Evolutionary conservation across 306 rosid species (phyloP), one percentile per base, ranked within the genome.

Genomic region (Phaseolus lunatus): DNA sequence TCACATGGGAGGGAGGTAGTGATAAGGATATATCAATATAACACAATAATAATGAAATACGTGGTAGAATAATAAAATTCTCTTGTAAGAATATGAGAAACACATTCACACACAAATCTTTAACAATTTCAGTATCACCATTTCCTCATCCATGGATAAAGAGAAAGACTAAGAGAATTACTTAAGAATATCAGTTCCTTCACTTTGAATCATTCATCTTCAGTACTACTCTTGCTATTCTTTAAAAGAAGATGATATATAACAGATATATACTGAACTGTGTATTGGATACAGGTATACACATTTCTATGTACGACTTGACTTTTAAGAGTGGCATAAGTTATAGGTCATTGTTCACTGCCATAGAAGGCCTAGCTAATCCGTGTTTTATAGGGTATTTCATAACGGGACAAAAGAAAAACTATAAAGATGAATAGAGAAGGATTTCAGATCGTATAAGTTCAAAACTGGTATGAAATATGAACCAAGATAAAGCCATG

Each of bases 401-500:
- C 16, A 43, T 24, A 47, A 22, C 7, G n/a, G 19, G 56, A 57
- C 16, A 73, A 26, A 41, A 41, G 57, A 57, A 58, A n/a, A 73
- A 43, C 56, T 54, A 19, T 59, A 11, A 2, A 11, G 13, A 33
- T 33, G 15, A 37, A 37, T 20, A 45, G 70, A 27, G 15, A 52
- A 19, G 10, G 62, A 47, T 27, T 45, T 61, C 35, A 61, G 35
- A 61, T 75, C 4, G 64, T 72, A 56, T 73, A 24, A 76, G 72
- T 65, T 76, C 80, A 54, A 41, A 78, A 54, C 9, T 19, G 41
- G 82, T 20, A 58, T 31, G 69, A 45, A 61, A 70, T 73, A 74
- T 56, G 75, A 73, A 74, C 5, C 74, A 72, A 27, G 69, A 27
- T 67, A 56, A 80, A 56, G 10, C 10, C 22, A 0, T 19, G 49